Evolutionary conservation across 2,329 filamentous ascomycete species (phyloP).

Genomic region (Aspergillus fumigatus): DNA sequence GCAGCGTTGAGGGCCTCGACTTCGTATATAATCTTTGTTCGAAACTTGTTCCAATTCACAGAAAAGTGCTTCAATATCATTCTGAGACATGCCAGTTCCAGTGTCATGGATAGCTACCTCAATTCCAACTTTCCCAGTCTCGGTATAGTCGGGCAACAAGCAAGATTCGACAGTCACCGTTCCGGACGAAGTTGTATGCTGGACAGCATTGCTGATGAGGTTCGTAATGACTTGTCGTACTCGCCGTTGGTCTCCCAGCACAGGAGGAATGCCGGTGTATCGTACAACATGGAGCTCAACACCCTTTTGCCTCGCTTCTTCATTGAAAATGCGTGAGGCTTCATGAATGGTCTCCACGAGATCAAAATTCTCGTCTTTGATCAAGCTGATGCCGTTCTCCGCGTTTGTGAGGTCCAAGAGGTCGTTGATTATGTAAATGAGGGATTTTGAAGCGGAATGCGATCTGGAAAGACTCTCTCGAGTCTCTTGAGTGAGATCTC

Average conservation of each 20-base stretch:
- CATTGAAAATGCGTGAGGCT: conserved; percentile 67
- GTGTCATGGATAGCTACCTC: conserved; percentile 75
- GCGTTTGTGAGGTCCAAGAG: conserved; percentile 83
- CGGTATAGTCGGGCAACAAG: conserved; percentile 42
- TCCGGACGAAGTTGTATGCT: conserved; percentile 63
- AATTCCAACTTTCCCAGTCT: conserved; percentile 56
- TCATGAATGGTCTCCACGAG: conserved; percentile 67
- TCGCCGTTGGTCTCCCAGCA: conserved; percentile 73
- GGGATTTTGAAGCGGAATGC: conserved; percentile 84
- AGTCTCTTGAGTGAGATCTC: conserved; percentile 71
- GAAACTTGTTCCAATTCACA: conserved; percentile 64
- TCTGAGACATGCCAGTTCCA: conserved; percentile 59
- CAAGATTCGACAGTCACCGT: conserved; percentile 67
- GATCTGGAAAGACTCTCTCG: conserved; percentile 79
- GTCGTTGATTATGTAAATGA: conserved; percentile 94
- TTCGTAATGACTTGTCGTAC: conserved; percentile 82
- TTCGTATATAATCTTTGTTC: conserved; percentile 48
- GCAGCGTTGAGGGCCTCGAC: conserved; percentile 33
- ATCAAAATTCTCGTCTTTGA: conserved; percentile 78
- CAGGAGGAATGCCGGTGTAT: conserved; percentile 65
- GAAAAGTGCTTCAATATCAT: conserved; percentile 57
- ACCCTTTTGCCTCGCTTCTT: conserved; percentile 70
- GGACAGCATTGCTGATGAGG: conserved; percentile 76
- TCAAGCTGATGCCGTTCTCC: conserved; percentile 71
- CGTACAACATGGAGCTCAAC: conserved; percentile 65